Conservation (phyloP, 2,329 filamentous ascomycete species). For the Talaromyces funiculosus region DNA sequence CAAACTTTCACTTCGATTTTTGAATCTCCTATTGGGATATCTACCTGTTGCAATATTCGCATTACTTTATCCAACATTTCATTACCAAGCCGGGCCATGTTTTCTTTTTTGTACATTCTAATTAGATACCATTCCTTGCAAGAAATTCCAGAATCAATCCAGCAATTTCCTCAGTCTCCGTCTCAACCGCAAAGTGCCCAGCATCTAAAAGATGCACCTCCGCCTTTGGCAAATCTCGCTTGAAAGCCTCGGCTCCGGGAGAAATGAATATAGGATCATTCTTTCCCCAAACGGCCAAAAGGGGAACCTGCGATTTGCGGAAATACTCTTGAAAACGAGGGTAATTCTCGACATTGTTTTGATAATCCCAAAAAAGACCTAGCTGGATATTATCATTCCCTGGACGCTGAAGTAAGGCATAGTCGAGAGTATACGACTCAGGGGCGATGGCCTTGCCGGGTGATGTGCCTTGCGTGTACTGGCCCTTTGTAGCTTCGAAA, state of each 20-base stretch:
- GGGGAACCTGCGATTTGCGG: slow-evolving; percentile 45
- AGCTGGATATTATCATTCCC: slow-evolving; percentile 52
- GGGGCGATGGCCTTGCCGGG: slow-evolving; percentile 36
- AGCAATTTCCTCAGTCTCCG: slow-evolving; percentile 33
- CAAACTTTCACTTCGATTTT: background rate
- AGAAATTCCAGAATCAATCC: slow-evolving; percentile 34
- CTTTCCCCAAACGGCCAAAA: slow-evolving; percentile 56
- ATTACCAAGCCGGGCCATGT: background rate
- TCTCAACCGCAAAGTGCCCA: slow-evolving; percentile 52
- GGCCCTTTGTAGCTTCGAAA: slow-evolving; percentile 38
- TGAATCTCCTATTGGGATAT: background rate
- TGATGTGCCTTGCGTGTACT: slow-evolving; percentile 42
- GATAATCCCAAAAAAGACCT: slow-evolving; percentile 54
- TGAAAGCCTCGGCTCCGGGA: slow-evolving; percentile 51
- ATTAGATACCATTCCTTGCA: slow-evolving; percentile 12
- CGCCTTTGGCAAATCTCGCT: slow-evolving; percentile 44
- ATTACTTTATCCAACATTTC: too few species aligned
- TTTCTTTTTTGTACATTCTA: too few species aligned
- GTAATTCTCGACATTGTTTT: slow-evolving; percentile 51
- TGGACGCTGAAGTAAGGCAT: slow-evolving; percentile 46
- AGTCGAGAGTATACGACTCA: slow-evolving; percentile 48
- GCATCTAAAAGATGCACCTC: slow-evolving; percentile 50
- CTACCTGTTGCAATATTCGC: background rate
- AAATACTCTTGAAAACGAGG: slow-evolving; percentile 53
- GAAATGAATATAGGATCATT: slow-evolving; percentile 46